These are phyloP conservation scores for Kuraishia cidri DNA, from an alignment of 805 yeast genomes.

Conservation along the genomic window DNA sequence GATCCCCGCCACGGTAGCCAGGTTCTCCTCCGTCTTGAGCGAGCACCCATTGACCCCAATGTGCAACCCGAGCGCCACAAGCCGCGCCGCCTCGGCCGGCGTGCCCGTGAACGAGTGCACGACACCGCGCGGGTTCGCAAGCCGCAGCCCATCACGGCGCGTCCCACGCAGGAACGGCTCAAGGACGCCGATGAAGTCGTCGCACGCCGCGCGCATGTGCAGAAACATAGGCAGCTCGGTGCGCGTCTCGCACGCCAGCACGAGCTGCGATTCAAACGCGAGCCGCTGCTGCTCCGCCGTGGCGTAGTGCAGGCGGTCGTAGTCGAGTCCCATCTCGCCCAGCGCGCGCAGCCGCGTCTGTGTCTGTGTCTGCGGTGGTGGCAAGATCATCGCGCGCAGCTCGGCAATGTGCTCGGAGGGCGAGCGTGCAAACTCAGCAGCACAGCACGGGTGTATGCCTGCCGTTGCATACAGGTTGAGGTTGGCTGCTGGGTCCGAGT, in stretches of 20 bases:
- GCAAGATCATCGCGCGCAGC: no score
- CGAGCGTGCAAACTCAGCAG: conserved; percentile 36
- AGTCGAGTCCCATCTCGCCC: conserved; percentile 95
- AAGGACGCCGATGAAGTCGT: conserved; percentile 63
- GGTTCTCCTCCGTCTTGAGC: conserved; percentile 65
- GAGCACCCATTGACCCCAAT: conserved; percentile 94
- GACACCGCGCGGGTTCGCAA: conserved; percentile 50
- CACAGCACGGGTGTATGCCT: conserved; percentile 95
- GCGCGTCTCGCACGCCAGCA: conserved; percentile 46
- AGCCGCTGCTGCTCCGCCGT: conserved; percentile 54
- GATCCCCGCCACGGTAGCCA: conserved; percentile 54
- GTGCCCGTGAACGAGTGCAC: conserved; percentile 96
- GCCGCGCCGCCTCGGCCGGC: conserved; percentile 43
- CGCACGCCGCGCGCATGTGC: conserved; percentile 83
- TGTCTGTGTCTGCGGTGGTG: no score
- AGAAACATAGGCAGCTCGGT: conserved; percentile 68
- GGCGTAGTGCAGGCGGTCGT: conserved; percentile 79
- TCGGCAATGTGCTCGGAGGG: conserved; percentile 33
- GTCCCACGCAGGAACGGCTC: conserved; percentile 49
- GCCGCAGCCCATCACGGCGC: conserved; percentile 13
- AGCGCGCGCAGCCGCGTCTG: conserved; percentile 81
- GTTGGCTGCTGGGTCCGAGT: neutral
- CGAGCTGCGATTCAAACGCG: conserved; percentile 69
- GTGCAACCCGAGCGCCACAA: conserved; percentile 53
- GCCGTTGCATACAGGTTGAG: conserved; percentile 54